Evolutionary conservation across 331 rosid species (phyloP), one percentile per base, ranked within the genome.

Genomic region (Spiraea crenata): DNA sequence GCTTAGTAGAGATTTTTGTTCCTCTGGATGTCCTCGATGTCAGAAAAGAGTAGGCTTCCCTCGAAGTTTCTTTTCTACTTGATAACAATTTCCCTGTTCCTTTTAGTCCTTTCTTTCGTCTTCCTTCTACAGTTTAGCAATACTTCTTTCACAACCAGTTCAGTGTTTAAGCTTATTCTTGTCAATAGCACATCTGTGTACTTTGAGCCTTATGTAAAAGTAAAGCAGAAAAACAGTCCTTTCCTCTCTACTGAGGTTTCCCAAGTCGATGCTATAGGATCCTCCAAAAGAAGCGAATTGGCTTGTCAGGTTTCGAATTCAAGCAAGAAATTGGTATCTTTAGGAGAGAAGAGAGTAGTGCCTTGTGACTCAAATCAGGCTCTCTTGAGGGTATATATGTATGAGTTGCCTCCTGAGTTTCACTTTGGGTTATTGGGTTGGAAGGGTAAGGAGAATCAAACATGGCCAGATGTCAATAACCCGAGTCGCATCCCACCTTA

Each of bases 361-460:
- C 81, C 20, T 11, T 87, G 86, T 69, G 87, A 71, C 52, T 84
- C 76, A 0, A 64, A 76, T 55, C 75, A 8, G 69, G 90, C 90
- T 42, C 67, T 60, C 10, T 67, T 95, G 85, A 95, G 83, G 79
- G 95, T 89, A 6, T 93, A 75, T 83, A 89, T 93, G 97, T 93
- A 93, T 85, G 92, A 91, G 69, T 80, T 93, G 81, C 92, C 97
- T 57, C 90, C 96, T 15, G 88, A 89, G 51, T 91, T 85, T 84
- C 99, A 93, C 85, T 93, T 91, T 67, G 90, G 97, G 52, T 79
- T 93, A 52, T 80, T 91, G 87, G 89, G 89, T 67, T 93, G 97
- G 99, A 86, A 91, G 85, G 92, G 92, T 65, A 84, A 75, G 73
- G 76, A 39, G 46, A 83, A 87, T 79, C 87, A 86, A 79, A 89